phyloP scores from a whole-genome alignment of 805 yeast species.

The Hanseniaspora nectarophila region DNA sequence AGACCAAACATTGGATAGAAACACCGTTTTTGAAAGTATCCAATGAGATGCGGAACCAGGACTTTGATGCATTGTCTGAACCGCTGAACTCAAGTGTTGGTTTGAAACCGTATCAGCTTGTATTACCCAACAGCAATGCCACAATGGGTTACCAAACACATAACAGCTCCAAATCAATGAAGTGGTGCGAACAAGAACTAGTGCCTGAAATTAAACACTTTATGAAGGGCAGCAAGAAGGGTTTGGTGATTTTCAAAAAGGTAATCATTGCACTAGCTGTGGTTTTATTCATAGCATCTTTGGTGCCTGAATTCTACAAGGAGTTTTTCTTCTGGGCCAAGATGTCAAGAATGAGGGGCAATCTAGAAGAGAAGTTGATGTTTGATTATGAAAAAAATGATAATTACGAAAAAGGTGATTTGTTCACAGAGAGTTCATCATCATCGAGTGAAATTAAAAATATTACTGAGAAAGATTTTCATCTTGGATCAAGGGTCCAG shows the following conservation, averaged over 20 bases:
- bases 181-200: slow-evolving; percentile 31
- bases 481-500: slow-evolving; percentile 16
- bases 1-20: slow-evolving; percentile 42
- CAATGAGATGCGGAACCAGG: slow-evolving; percentile 26
- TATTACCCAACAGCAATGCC: background rate
- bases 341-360: slow-evolving; percentile 28
- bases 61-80: slow-evolving; percentile 21
- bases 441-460: background rate
- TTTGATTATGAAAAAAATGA: background rate
- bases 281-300: slow-evolving; percentile 32
- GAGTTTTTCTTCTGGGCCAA: slow-evolving; percentile 42
- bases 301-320: slow-evolving; percentile 35
- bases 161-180: background rate
- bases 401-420: background rate
- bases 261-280: slow-evolving; percentile 32
- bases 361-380: background rate
- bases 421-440: background rate
- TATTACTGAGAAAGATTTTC: background rate
- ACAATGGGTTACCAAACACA: background rate
- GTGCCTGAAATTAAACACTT: slow-evolving; percentile 31
- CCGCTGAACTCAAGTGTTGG: slow-evolving; percentile 14
- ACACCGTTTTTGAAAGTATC: slow-evolving; percentile 48
- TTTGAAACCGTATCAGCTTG: background rate
- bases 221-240: slow-evolving; percentile 26
- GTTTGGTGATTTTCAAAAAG: slow-evolving; percentile 30